Base-by-base conservation (phyloP, 371 early-diverging fungal species). In the Syncephalastrum sp. region DNA sequence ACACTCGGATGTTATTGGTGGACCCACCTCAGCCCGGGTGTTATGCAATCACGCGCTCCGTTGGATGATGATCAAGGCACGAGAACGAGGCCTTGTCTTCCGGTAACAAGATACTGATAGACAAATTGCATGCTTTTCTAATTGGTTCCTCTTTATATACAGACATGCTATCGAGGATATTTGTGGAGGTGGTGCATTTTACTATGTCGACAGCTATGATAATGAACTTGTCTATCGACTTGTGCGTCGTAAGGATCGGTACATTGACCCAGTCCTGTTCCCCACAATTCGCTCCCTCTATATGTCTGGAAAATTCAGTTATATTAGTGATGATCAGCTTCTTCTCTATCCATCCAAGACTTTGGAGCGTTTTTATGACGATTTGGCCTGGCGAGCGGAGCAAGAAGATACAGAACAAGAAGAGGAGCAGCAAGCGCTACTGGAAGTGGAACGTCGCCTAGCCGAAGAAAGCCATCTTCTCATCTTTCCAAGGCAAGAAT, bases 51-150 rank as follows among this genome's bases (percentile, higher is more conserved):
- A 74, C 15, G 53, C 71, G 3, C 47, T 74, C 19, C 53, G 41
- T 5, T 74, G 75, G 75, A 74, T 74, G 65, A 68, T 68, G 71
- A 33, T 41, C 16, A 68, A 62, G 44, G 75, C 71, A 4, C 42
- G 42, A 38, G 48, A 64, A 13, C 56, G 65, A 17, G 75, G 69
- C 16, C 51, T 74, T n/a, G 47, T 43, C 3, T 70, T 74, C 48
- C 59, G 51, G 57, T 57, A 65, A 33, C 5, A 33, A 12, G 10
- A 33, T 27, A 7, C 1, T 7, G 27, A 27, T 27, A 27, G 27
- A 27, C 27, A 27, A 27, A 21, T 21, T 27, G 7, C 27, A 27
- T 33, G 10, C 10, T 10, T 33, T 33, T 2, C 38, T 33, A 12
- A 33, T 33, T 33, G 38, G 12, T 5, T 10, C 38, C 8, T 25